These are phyloP conservation scores for Pelargonium australe DNA, from an alignment of 441 rosid species.

Conservation along the genomic window DNA sequence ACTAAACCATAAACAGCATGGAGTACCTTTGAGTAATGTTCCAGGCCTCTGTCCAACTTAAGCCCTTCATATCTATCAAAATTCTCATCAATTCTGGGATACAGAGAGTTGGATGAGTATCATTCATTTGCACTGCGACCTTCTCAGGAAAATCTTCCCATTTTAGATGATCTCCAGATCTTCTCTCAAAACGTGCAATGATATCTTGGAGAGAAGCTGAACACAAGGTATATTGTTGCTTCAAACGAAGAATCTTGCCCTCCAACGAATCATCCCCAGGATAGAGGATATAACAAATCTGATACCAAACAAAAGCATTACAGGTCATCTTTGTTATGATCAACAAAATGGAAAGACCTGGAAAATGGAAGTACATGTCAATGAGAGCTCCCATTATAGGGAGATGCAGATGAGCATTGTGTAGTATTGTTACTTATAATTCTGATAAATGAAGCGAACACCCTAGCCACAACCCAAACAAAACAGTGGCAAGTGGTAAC, in stretches of 20 bases:
- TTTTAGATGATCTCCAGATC: conserved; percentile 50
- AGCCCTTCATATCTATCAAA: conserved; percentile 45
- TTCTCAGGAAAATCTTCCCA: conserved; percentile 90
- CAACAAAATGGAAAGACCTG: background rate
- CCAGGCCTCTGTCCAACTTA: conserved; percentile 65
- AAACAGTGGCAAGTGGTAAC: no score
- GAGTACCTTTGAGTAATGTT: conserved; percentile 52
- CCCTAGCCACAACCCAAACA: no score
- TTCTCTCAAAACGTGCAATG: conserved; percentile 70
- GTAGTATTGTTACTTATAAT: no score
- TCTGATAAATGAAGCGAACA: no score
- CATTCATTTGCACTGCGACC: conserved; percentile 93
- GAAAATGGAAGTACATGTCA: background rate
- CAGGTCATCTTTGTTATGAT: conserved; percentile 5
- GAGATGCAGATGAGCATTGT: background rate
- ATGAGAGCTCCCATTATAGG: background rate
- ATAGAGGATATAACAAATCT: conserved; percentile 82
- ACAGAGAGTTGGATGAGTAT: conserved; percentile 72
- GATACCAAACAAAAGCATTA: conserved; percentile 17
- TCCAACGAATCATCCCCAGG: conserved; percentile 92
- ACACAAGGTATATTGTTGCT: conserved; percentile 91
- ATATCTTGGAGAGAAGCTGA: conserved; percentile 98
- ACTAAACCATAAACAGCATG: background rate
- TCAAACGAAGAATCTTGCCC: conserved; percentile 83
- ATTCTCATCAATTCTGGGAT: conserved; percentile 63